A percentile compares a stretch with the other conserved stretches of the same genome.
phyloP scores from a whole-genome alignment of 1,139 yeast species.

The Kodamaea suecica region DNA sequence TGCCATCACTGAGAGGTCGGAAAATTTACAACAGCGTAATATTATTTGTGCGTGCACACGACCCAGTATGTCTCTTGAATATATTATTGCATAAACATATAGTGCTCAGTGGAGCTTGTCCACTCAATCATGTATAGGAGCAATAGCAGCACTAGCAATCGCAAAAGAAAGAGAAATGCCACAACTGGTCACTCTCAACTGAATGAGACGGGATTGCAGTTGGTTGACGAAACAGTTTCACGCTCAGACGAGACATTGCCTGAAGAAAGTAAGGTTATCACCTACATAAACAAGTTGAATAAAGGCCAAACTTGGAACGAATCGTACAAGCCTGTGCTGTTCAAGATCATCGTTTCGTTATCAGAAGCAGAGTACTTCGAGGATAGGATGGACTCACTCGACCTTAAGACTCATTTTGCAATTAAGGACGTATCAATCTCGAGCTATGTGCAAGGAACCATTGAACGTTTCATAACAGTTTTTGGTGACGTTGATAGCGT shows the following conservation, averaged over 20 bases:
- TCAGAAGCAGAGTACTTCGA: constrained; percentile 30
- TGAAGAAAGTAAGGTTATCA: constrained; percentile 21
- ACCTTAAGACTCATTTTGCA: constrained; percentile 18
- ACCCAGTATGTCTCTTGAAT: constrained; percentile 1
- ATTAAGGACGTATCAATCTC: constrained; percentile 24
- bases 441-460: constrained; percentile 21
- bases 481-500: constrained; percentile 24
- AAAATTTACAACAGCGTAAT: too few species aligned
- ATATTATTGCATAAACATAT: too few species aligned
- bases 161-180: constrained; percentile 11
- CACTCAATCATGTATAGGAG: neutral
- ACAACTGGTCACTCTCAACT: neutral
- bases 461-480: constrained; percentile 28
- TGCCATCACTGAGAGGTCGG: neutral
- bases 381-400: constrained; percentile 11
- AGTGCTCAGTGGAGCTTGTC: too few species aligned
- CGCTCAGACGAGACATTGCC: constrained; percentile 13
- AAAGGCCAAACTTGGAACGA: constrained; percentile 3
- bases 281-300: constrained; percentile 19
- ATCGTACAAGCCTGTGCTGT: constrained; percentile 3
- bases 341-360: constrained; percentile 23
- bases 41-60: too few species aligned
- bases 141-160: constrained; percentile 1
- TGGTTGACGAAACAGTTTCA: constrained; percentile 5
- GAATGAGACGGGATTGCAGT: constrained; percentile 6